phyloP scores from a whole-genome alignment of 116 monocot genomes.

The Zostera marina region DNA sequence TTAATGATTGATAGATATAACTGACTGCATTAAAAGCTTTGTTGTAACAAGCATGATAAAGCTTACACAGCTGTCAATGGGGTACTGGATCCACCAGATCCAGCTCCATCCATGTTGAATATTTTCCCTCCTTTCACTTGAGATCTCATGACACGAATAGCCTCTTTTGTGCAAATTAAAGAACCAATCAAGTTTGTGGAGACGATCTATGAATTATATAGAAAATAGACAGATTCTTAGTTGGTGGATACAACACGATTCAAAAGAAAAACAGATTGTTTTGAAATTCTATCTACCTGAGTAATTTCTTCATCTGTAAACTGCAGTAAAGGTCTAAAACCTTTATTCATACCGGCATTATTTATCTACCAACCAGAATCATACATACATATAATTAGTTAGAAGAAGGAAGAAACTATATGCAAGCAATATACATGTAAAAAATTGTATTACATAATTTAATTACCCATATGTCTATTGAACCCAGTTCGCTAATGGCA shows the following conservation, averaged over 20 bases:
- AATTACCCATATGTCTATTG: constrained; percentile 90
- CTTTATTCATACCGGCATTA: constrained; percentile 98
- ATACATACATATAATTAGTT: background rate
- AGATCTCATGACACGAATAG: constrained; percentile 57
- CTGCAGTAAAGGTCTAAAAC: constrained; percentile 82
- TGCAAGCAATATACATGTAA: background rate
- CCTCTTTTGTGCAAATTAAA: constrained; percentile 89
- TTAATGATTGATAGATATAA: background rate
- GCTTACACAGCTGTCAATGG: constrained; percentile 95
- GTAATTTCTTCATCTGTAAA: constrained; percentile 87
- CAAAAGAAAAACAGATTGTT: background rate
- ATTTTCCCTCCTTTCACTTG: constrained; percentile 79
- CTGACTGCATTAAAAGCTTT: background rate
- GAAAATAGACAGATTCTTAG: background rate
- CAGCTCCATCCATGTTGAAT: constrained; percentile 99
- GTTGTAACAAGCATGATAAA: background rate
- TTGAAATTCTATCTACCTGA: background rate
- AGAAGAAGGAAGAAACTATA: background rate
- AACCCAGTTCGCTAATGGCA: constrained; percentile 64
- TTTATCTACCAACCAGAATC: constrained; percentile 53
- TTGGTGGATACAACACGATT: background rate
- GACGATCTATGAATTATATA: constrained; percentile 44
- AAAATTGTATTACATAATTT: background rate
- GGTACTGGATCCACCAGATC: constrained; percentile 97
- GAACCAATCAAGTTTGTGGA: constrained; percentile 92